Evolutionary conservation across 2,329 filamentous ascomycete species (phyloP).

Genomic region (Claviceps sp.): DNA sequence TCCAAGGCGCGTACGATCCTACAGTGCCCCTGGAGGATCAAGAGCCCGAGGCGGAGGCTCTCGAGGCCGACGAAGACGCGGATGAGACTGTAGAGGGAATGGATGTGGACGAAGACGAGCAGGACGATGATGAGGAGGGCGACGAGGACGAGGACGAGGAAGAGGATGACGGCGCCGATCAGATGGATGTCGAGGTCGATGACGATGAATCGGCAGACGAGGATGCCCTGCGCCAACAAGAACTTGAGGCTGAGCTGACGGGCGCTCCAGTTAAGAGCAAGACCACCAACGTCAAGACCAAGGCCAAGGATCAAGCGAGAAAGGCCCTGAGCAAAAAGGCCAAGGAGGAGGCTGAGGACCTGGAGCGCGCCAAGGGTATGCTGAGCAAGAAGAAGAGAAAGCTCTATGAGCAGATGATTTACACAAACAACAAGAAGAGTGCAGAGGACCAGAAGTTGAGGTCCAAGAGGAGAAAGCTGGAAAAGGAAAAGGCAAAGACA

Average conservation of each 20-base stretch:
- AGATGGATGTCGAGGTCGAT: constrained; percentile 29
- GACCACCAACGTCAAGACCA: constrained; percentile 34
- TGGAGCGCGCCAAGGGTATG: constrained; percentile 95
- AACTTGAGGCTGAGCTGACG: constrained; percentile 83
- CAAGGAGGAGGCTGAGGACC: constrained; percentile 68
- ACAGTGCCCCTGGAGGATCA: constrained; percentile 75
- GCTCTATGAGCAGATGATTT: constrained; percentile 93
- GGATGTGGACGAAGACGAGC: constrained; percentile 39
- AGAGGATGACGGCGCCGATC: constrained; percentile 33
- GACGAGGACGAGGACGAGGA: constrained; percentile 37
- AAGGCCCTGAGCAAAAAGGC: constrained; percentile 59
- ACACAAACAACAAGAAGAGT: constrained; percentile 87
- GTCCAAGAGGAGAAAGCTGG: constrained; percentile 80
- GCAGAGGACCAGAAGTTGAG: constrained; percentile 78
- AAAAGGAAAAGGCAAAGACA: constrained; percentile 44
- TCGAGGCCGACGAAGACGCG: constrained; percentile 47
- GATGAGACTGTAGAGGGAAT: constrained; percentile 57
- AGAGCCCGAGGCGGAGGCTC: constrained; percentile 72
- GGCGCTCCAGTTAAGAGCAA: constrained; percentile 48
- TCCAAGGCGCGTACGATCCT: constrained; percentile 82
- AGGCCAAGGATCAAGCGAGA: constrained; percentile 55
- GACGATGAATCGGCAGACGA: constrained; percentile 35
- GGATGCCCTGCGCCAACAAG: constrained; percentile 64
- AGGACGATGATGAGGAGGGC: constrained; percentile 24
- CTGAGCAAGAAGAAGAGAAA: constrained; percentile 96